Percentiles rank a stretch among this genome's conserved stretches.
Conservation (phyloP, 2,329 filamentous ascomycete species). For the Mycosphaerella sp. region DNA sequence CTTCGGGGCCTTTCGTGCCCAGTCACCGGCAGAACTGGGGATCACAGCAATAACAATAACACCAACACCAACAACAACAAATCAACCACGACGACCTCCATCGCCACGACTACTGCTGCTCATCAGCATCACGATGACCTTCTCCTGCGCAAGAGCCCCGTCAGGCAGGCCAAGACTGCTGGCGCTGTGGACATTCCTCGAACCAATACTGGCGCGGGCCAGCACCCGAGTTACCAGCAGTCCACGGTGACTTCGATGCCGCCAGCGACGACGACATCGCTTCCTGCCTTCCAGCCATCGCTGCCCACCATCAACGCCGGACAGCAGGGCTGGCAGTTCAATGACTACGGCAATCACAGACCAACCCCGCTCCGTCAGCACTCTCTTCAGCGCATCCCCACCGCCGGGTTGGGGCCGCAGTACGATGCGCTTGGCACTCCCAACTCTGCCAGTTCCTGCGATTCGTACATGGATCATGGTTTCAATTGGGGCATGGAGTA, state of each 20-base stretch:
- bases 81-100: too few relatives aligned
- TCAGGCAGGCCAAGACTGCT: slow-evolving; percentile 8
- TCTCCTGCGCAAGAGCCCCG: slow-evolving; percentile 11
- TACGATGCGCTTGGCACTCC: slow-evolving; percentile 40
- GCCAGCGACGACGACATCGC: slow-evolving; percentile 8
- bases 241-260: slow-evolving; percentile 6
- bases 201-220: background rate
- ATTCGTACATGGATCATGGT: slow-evolving; percentile 44
- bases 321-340: slow-evolving; percentile 33
- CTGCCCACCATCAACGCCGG: slow-evolving; percentile 17
- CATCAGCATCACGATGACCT: slow-evolving; percentile 18
- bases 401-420: slow-evolving; percentile 35
- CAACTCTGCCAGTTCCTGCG: slow-evolving; percentile 41
- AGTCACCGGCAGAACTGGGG: slow-evolving; percentile 43
- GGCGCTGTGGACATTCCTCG: slow-evolving; percentile 1
- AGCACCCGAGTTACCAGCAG: background rate
- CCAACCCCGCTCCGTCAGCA: slow-evolving; percentile 30
- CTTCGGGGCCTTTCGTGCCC: slow-evolving; percentile 78
- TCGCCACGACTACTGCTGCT: slow-evolving; percentile 2
- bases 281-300: slow-evolving; percentile 13
- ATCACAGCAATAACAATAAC: slow-evolving; percentile 12
- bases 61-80: background rate
- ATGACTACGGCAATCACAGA: slow-evolving; percentile 35
- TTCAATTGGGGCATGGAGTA: slow-evolving; percentile 44
- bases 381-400: slow-evolving; percentile 31